Base-by-base conservation (phyloP, 108 stramenopile species). In the Licmophora abbreviata region DNA sequence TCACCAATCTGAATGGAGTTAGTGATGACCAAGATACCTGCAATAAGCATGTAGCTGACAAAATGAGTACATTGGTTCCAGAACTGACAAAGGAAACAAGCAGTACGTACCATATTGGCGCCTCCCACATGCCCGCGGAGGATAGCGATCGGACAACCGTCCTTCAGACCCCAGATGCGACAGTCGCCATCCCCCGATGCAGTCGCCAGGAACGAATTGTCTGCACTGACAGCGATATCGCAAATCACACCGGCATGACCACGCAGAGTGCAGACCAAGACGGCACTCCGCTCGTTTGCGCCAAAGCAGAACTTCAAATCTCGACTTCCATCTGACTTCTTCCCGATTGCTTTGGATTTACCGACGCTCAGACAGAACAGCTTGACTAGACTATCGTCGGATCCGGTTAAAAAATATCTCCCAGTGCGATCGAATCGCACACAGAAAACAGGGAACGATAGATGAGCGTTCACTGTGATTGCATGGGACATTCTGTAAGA, bases 201-300 rank as follows among this genome's bases (percentile, higher is more conserved):
- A 7, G 92, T 88, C n/a, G 95, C 95, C 27, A 96, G 36, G 50
- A 95, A 58, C 4, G 77, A 50, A 69, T 97, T 97, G 62, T 97
- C 96, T 11, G 68, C 59, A 28, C 81, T 88, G 9, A 97, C 84
- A 58, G 85, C 85, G 45, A 95, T 74, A 73, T 93, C 92, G 25
- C 88, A 78, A 40, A 97, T 90, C 2, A 95, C 93, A 27, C 86
- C 87, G 24, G 85, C 74, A 74, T 97, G 96, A 12, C 96, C 96
- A 32, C 88, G 57, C n/a, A 94, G 54, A 35, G 85, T 82, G 53
- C 81, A 85, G 22, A 88, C 79, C 24, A 94, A 64, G 12, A 87
- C 70, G 14, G 83, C 89, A 22, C 89, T 85, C 12, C 74, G 77
- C 18, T 55, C 28, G 58, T 86, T 81, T 18, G 78, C 70, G 42